Evolutionary conservation across 768 basidiomycete genomes (phyloP).

Genomic region (Mycena sanguinolenta): DNA sequence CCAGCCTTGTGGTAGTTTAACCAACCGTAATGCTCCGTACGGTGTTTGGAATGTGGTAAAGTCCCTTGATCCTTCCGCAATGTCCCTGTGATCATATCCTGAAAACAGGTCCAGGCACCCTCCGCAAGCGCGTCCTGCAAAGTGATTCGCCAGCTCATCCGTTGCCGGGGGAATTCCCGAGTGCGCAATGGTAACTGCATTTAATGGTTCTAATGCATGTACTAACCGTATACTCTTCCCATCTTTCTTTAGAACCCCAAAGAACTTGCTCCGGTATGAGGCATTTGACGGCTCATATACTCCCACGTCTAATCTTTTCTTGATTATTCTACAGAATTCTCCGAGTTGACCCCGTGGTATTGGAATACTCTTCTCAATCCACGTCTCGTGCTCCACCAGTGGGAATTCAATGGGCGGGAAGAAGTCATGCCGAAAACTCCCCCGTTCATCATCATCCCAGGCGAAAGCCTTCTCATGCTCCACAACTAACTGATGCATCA

Average conservation of each 20-base stretch:
- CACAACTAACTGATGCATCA: constrained; percentile 3
- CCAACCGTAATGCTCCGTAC: constrained; percentile 21
- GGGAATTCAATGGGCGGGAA: constrained; percentile 18
- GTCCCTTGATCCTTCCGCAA: no score
- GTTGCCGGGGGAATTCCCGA: no score
- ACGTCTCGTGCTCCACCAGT: constrained; percentile 37
- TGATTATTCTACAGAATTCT: constrained; percentile 33
- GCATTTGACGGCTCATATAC: constrained; percentile 27
- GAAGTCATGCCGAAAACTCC: background rate
- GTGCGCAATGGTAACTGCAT: background rate
- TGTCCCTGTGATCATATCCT: no score
- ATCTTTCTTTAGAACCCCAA: constrained; percentile 17
- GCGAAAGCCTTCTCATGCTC: no score
- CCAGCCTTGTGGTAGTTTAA: no score
- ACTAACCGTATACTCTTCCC: background rate
- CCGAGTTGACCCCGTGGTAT: constrained; percentile 35
- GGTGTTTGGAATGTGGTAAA: constrained; percentile 38
- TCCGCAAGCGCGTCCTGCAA: constrained; percentile 30
- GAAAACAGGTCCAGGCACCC: constrained; percentile 3
- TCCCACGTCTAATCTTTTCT: constrained; percentile 30
- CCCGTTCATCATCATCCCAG: no score
- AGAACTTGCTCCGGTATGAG: constrained; percentile 48
- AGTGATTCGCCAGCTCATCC: background rate
- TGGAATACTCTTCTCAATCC: constrained; percentile 37
- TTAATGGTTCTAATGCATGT: background rate